Conservation (phyloP, 106 monocot genomes). For the Dendrobium chrysotoxum region DNA sequence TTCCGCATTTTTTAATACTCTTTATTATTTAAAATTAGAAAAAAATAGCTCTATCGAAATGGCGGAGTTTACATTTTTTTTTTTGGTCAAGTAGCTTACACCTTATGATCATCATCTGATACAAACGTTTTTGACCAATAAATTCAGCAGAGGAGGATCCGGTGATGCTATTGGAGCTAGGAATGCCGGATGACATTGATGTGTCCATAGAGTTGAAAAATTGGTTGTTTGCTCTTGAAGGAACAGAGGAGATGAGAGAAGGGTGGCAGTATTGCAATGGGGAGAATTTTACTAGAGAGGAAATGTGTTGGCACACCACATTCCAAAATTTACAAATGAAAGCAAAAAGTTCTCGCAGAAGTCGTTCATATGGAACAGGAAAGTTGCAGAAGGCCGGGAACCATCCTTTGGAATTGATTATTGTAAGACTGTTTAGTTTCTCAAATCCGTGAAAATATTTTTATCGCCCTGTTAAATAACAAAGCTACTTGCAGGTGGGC, state of each 20-base stretch:
- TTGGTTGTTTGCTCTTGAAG: constrained; percentile 99
- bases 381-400: constrained; percentile 10
- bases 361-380: constrained; percentile 5
- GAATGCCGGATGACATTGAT: constrained; percentile 93
- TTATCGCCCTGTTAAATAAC: neutral
- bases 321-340: constrained; percentile 64
- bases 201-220: constrained; percentile 67
- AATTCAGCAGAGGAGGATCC: constrained; percentile 28
- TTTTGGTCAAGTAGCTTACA: neutral
- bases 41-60: neutral
- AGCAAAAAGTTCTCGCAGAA: constrained; percentile 41
- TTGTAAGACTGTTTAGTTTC: constrained; percentile 25
- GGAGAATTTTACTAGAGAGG: constrained; percentile 54
- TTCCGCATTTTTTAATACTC: neutral
- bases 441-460: neutral
- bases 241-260: constrained; percentile 48
- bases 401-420: constrained; percentile 65
- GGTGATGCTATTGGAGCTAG: constrained; percentile 47
- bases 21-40: neutral
- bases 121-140: neutral
- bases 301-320: constrained; percentile 84
- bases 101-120: neutral
- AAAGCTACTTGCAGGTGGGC: constrained; percentile 45
- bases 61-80: neutral
- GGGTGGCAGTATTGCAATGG: constrained; percentile 16